A percentile compares a stretch with the other conserved stretches of the same genome.
Evolutionary conservation across 345 rosid genomes (phyloP).

Genomic region (Cardamine occulta): DNA sequence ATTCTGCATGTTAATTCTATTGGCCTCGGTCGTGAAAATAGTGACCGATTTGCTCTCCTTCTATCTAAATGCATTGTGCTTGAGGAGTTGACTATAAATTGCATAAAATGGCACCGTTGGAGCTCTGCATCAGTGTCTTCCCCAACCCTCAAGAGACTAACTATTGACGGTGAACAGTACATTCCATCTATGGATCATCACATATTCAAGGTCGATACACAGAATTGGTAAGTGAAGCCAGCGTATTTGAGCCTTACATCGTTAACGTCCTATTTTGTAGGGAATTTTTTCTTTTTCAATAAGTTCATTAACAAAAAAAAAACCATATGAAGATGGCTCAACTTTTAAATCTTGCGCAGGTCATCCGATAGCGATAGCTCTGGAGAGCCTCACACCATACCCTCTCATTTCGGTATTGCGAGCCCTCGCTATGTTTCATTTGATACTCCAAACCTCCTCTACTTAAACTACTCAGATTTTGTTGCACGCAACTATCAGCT

Average conservation of each 20-base stretch:
- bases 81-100: slow-evolving; percentile 20
- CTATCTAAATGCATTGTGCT: slow-evolving; percentile 25
- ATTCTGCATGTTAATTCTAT: slow-evolving; percentile 21
- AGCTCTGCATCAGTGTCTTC: background rate
- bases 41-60: background rate
- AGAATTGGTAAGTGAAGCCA: background rate
- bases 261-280: background rate
- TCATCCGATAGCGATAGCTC: background rate
- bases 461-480: slow-evolving; percentile 25
- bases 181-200: background rate
- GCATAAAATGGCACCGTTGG: slow-evolving; percentile 1
- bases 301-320: too few relatives aligned
- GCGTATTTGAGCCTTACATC: background rate
- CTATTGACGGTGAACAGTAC: slow-evolving; percentile 3
- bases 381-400: background rate
- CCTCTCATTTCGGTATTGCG: background rate
- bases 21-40: background rate
- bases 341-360: background rate
- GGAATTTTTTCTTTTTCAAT: too few relatives aligned
- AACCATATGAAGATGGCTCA: too few relatives aligned
- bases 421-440: background rate
- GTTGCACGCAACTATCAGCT: background rate
- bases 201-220: background rate
- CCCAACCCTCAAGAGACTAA: slow-evolving; percentile 22
- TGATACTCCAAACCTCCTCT: slow-evolving; percentile 33